A percentile compares a stretch with the other conserved stretches of the same genome.
Evolutionary conservation across 805 yeast genomes (phyloP).

Genomic region (Starmerella davenportii): DNA sequence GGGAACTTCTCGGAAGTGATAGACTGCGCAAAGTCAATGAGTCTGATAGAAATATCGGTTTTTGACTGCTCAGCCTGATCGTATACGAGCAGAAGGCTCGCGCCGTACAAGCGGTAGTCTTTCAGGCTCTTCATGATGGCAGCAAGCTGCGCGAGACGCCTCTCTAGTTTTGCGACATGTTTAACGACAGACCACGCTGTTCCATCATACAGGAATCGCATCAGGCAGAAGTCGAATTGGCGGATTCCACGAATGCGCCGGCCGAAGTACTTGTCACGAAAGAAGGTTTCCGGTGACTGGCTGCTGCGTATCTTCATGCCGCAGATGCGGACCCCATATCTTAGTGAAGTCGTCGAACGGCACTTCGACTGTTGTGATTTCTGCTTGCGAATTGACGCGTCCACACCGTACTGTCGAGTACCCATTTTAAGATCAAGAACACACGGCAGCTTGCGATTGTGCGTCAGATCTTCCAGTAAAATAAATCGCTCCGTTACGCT

Average conservation of each 20-base stretch:
- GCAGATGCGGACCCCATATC: conserved; percentile 80
- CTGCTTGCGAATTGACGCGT: conserved; percentile 56
- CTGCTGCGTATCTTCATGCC: conserved; percentile 79
- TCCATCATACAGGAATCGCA: conserved; percentile 72
- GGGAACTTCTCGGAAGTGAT: conserved; percentile 44
- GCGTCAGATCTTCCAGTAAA: conserved; percentile 74
- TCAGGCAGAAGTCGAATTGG: conserved; percentile 58
- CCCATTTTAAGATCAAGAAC: conserved; percentile 96
- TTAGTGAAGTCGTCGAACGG: conserved; percentile 55
- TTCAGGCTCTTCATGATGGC: conserved; percentile 35
- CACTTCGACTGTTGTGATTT: conserved; percentile 71
- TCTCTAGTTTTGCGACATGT: conserved; percentile 50
- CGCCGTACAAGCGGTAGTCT: conserved; percentile 82
- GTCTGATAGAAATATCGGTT: conserved; percentile 26
- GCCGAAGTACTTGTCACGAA: conserved; percentile 85
- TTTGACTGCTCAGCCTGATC: conserved; percentile 36
- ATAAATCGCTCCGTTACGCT: conserved; percentile 65
- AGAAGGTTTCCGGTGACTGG: conserved; percentile 31
- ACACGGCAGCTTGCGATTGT: conserved; percentile 67
- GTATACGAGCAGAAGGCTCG: conserved; percentile 73
- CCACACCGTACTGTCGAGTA: conserved; percentile 94
- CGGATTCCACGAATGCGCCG: conserved; percentile 51
- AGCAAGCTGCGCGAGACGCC: conserved; percentile 41
- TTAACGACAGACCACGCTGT: conserved; percentile 37
- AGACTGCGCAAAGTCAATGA: conserved; percentile 93